phyloP scores from a whole-genome alignment of 1,284 basidiomycete genomes.

The Athelia sp. region DNA sequence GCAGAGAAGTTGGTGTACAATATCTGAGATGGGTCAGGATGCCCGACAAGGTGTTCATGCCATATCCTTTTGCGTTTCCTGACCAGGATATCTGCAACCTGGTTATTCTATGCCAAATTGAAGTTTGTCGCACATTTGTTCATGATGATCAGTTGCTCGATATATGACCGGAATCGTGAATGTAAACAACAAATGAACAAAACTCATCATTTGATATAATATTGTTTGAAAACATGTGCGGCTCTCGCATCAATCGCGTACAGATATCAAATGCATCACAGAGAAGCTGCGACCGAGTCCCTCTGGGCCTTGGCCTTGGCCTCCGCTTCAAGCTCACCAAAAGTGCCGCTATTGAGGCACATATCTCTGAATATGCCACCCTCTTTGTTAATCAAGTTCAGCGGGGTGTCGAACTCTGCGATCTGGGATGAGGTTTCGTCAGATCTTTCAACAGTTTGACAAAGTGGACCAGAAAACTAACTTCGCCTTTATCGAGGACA shows the following conservation, averaged over 20 bases:
- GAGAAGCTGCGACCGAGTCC: constrained; percentile 3
- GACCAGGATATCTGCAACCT: too few species aligned
- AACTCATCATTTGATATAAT: too few species aligned
- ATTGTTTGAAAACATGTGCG: too few species aligned
- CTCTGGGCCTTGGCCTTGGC: constrained; percentile 45
- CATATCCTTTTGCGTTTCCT: too few species aligned
- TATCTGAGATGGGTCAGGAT: neutral
- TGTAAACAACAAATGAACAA: too few species aligned
- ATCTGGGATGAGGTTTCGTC: constrained; percentile 31
- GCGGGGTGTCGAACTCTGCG: constrained; percentile 81
- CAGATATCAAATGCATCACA: too few species aligned
- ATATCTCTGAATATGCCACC: constrained; percentile 74
- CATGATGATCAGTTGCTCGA: too few species aligned
- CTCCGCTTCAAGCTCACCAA: constrained; percentile 58
- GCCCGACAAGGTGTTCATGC: too few species aligned
- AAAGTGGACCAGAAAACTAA: constrained; percentile 11
- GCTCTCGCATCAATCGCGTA: too few species aligned
- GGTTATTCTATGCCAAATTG: too few species aligned
- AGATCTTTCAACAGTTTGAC: neutral
- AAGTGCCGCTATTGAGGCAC: constrained; percentile 81
- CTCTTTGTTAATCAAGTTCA: constrained; percentile 68
- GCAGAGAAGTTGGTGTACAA: constrained; percentile 2
- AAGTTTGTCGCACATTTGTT: too few species aligned
- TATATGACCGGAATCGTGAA: too few species aligned
- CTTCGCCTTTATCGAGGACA: constrained; percentile 74